These are phyloP conservation scores for Paralagenidium karlingii DNA, from an alignment of 352 stramenopile species.

Conservation along the genomic window DNA sequence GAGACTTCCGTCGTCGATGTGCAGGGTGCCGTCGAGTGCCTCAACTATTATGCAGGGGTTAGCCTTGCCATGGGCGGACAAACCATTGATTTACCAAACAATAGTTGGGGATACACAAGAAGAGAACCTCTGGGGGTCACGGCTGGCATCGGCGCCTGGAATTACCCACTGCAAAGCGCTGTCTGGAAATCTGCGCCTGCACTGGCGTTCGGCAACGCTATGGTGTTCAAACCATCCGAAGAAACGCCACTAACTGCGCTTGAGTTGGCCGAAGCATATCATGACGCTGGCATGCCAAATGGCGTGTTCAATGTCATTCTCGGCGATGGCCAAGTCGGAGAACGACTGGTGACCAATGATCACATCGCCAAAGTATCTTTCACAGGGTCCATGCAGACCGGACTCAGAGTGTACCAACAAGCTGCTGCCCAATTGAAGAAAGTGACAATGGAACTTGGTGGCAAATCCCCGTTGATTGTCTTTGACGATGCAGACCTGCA, in stretches of 20 bases:
- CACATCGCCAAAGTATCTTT: slow-evolving; percentile 74
- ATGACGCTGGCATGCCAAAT: slow-evolving; percentile 52
- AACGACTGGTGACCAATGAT: slow-evolving; percentile 35
- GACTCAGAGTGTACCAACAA: slow-evolving; percentile 47
- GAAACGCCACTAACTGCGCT: slow-evolving; percentile 73
- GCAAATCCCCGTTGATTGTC: slow-evolving; percentile 82
- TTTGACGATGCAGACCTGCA: slow-evolving; percentile 80
- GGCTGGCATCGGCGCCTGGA: slow-evolving; percentile 68
- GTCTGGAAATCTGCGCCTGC: slow-evolving; percentile 70
- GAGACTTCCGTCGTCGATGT: slow-evolving; percentile 65
- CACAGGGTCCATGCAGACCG: slow-evolving; percentile 68
- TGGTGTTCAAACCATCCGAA: slow-evolving; percentile 88
- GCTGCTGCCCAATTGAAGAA: slow-evolving; percentile 75
- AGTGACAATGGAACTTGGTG: slow-evolving; percentile 84
- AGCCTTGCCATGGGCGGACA: slow-evolving; percentile 51
- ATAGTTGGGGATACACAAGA: slow-evolving; percentile 68
- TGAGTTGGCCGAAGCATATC: slow-evolving; percentile 46
- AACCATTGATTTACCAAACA: slow-evolving; percentile 41
- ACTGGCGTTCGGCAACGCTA: slow-evolving; percentile 81
- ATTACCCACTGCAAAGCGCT: slow-evolving; percentile 71
- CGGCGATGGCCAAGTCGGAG: slow-evolving; percentile 39
- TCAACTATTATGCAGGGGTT: slow-evolving; percentile 70
- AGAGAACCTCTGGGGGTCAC: slow-evolving; percentile 61
- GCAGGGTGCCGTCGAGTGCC: slow-evolving; percentile 51
- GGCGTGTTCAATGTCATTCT: slow-evolving; percentile 76